Evolutionary conservation across 1,284 basidiomycete species (phyloP).

Genomic region (Leccinum solheimii): DNA sequence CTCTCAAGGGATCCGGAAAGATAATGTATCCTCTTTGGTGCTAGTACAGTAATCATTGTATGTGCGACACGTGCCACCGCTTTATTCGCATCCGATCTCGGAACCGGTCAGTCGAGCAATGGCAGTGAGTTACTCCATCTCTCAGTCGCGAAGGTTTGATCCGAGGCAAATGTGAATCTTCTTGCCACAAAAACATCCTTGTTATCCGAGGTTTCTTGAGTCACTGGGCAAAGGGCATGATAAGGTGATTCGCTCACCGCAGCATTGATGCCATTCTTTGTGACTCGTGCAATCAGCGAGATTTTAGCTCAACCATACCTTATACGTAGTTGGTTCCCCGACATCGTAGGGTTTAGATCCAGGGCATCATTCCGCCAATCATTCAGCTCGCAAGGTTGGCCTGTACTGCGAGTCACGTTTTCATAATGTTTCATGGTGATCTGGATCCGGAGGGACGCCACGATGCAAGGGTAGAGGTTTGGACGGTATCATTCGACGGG

Average conservation of each 20-base stretch:
- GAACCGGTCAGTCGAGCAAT: too few species aligned
- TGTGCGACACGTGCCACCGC: background rate
- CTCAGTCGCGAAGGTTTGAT: too few species aligned
- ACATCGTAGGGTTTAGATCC: background rate
- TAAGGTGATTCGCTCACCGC: slow-evolving; percentile 37
- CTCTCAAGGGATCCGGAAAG: too few species aligned
- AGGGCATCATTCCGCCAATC: background rate
- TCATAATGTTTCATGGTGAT: background rate
- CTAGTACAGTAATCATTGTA: background rate
- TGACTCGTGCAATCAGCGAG: slow-evolving; percentile 38
- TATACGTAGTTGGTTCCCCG: background rate
- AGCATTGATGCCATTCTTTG: slow-evolving; percentile 48
- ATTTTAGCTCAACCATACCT: background rate
- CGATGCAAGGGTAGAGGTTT: too few species aligned
- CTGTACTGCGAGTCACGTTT: background rate
- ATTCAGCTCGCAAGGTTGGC: background rate
- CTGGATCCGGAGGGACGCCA: too few species aligned
- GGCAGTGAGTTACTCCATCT: too few species aligned
- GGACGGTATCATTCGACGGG: too few species aligned
- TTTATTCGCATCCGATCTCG: background rate
- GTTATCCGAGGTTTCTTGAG: too few species aligned
- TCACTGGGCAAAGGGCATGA: slow-evolving; percentile 17
- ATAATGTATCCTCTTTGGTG: background rate
- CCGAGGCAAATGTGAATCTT: too few species aligned
- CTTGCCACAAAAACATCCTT: too few species aligned